Conservation (phyloP, 345 rosid species). For the Pistacia vera region DNA sequence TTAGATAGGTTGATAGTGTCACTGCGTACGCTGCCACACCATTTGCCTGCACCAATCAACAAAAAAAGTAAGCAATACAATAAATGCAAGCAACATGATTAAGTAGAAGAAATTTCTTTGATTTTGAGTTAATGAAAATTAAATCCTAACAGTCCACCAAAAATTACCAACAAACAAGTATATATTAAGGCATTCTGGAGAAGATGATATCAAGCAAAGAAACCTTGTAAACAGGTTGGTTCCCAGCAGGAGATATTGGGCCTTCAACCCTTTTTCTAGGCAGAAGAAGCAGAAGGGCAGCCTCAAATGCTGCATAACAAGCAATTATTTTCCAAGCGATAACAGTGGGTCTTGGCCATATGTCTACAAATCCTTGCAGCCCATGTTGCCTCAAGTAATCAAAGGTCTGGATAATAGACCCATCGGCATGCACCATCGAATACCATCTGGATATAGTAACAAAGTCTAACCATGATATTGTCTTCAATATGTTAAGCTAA, state of each 20-base stretch:
- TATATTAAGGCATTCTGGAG: too few species aligned
- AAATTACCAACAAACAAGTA: not conserved
- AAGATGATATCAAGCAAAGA: too few species aligned
- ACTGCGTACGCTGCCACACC: slow-evolving; percentile 26
- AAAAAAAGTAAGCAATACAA: slow-evolving; percentile 1
- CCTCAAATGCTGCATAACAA: too few species aligned
- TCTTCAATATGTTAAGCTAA: slow-evolving; percentile 1
- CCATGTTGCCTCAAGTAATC: slow-evolving; percentile 31
- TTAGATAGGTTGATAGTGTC: slow-evolving; percentile 72
- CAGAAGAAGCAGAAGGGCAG: too few species aligned
- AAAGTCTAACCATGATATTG: not conserved
- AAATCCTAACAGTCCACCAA: not conserved
- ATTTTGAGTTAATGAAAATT: not conserved
- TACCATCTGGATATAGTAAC: slow-evolving; percentile 70
- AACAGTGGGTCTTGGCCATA: slow-evolving; percentile 86
- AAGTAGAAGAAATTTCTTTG: not conserved
- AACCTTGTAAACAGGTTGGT: too few species aligned
- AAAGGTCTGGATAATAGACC: slow-evolving; percentile 62
- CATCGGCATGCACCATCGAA: slow-evolving; percentile 92
- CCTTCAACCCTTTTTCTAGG: too few species aligned
- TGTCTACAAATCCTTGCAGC: slow-evolving; percentile 59
- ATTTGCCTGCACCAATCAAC: slow-evolving; percentile 60
- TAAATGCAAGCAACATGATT: not conserved
- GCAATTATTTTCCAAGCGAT: slow-evolving; percentile 77
- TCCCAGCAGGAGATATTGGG: too few species aligned